phyloP scores from a whole-genome alignment of 2,329 filamentous ascomycete species.

The Apiospora arundinis region DNA sequence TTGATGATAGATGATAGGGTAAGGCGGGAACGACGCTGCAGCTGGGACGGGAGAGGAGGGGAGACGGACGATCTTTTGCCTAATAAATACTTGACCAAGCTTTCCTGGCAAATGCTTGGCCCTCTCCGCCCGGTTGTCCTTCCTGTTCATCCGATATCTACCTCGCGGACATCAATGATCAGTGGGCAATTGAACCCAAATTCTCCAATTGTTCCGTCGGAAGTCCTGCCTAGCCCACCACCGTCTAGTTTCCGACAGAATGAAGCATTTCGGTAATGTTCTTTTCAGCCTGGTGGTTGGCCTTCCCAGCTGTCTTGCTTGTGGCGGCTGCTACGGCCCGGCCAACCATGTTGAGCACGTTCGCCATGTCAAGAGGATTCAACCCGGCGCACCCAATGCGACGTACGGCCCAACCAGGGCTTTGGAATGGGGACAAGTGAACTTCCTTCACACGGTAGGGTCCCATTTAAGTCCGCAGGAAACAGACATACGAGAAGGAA shows the following conservation, averaged over 20 bases:
- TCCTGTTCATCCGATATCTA: not conserved
- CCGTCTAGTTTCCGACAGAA: not conserved
- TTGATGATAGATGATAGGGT: not conserved
- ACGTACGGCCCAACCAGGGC: slow-evolving; percentile 49
- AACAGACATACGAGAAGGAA: not conserved
- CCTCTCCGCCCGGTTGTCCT: not conserved
- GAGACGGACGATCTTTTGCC: not conserved
- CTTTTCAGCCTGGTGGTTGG: slow-evolving; percentile 27
- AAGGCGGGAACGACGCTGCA: not conserved
- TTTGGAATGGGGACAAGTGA: slow-evolving; percentile 84
- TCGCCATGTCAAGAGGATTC: slow-evolving; percentile 55
- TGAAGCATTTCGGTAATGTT: not conserved
- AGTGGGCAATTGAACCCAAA: not conserved
- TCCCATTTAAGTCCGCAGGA: slow-evolving; percentile 45
- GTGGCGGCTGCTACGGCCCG: slow-evolving; percentile 51
- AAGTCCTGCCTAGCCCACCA: not conserved
- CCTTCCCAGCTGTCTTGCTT: slow-evolving; percentile 40
- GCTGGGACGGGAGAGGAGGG: not conserved
- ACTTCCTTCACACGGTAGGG: slow-evolving; percentile 86
- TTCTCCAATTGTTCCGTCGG: not conserved
- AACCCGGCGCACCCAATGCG: slow-evolving; percentile 51
- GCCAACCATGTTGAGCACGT: slow-evolving; percentile 50
- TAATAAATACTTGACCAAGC: not conserved
- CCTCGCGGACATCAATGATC: not conserved
- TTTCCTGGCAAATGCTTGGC: slow-evolving; percentile 10